phyloP scores from a whole-genome alignment of 1,139 yeast genomes.

The Eremothecium cymbalariae region DNA sequence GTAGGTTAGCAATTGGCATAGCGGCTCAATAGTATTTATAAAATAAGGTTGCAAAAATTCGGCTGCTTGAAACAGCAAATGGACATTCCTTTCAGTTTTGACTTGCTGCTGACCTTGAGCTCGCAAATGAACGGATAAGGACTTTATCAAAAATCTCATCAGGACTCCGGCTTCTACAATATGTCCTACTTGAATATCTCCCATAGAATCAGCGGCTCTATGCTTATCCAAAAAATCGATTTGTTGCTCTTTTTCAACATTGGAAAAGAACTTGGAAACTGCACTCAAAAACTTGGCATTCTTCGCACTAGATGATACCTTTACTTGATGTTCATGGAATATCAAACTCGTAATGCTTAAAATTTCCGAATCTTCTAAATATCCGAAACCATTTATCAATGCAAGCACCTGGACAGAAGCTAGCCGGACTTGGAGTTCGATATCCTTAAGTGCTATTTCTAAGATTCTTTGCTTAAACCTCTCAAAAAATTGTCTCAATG shows the following conservation, averaged over 20 bases:
- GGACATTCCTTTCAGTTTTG: conserved; percentile 14
- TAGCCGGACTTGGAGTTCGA: conserved; percentile 46
- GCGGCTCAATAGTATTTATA: conserved; percentile 18
- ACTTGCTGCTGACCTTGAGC: conserved; percentile 8
- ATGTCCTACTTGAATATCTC: conserved; percentile 19
- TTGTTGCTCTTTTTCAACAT: conserved; percentile 34
- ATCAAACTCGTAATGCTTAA: conserved; percentile 37
- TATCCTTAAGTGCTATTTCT: conserved; percentile 50
- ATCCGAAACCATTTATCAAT: conserved; percentile 53
- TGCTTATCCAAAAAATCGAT: conserved; percentile 35
- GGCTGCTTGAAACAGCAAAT: conserved; percentile 24
- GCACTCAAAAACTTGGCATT: conserved; percentile 34
- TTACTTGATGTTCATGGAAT: conserved; percentile 36
- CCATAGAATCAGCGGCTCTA: conserved; percentile 27
- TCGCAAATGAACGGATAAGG: conserved; percentile 27
- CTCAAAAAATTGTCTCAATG: conserved; percentile 64
- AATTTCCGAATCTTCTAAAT: conserved; percentile 50
- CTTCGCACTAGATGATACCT: conserved; percentile 28
- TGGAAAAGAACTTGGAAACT: conserved; percentile 39
- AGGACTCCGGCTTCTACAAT: conserved; percentile 36
- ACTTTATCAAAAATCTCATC: conserved; percentile 33
- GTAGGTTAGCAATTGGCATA: conserved; percentile 22
- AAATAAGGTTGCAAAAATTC: conserved; percentile 29
- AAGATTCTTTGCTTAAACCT: conserved; percentile 57
- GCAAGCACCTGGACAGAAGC: conserved; percentile 46